Evolutionary conservation across 805 yeast genomes (phyloP).

Genomic region (Wickerhamia fluorescens): DNA sequence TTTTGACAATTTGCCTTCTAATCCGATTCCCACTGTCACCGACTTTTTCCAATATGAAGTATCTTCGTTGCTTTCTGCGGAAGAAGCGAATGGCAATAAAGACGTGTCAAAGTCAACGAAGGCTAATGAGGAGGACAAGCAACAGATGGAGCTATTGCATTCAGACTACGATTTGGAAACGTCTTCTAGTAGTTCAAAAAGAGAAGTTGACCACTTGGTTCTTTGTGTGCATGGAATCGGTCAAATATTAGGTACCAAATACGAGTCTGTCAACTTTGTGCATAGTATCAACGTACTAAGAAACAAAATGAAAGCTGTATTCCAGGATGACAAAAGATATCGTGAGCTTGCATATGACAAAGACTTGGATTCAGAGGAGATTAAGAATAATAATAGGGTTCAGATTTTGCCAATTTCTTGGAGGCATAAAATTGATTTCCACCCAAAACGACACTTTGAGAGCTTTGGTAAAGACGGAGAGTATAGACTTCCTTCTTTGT

Average conservation of each 20-base stretch:
- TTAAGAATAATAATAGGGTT: conserved; percentile 43
- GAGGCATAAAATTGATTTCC: conserved; percentile 73
- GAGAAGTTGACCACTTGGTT: conserved; percentile 55
- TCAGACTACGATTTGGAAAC: conserved; percentile 40
- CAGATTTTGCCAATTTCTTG: conserved; percentile 90
- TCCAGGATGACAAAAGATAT: conserved; percentile 32
- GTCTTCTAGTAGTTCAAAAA: conserved; percentile 12
- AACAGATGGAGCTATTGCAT: conserved; percentile 31
- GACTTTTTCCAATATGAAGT: conserved; percentile 27
- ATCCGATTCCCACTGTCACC: conserved; percentile 26
- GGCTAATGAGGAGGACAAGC: conserved; percentile 4
- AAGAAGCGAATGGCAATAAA: too few species aligned
- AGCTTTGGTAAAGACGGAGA: conserved; percentile 31
- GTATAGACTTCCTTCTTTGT: conserved; percentile 50
- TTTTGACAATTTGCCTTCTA: conserved; percentile 23
- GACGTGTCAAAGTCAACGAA: conserved; percentile 8
- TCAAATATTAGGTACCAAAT: conserved; percentile 70
- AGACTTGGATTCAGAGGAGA: conserved; percentile 10
- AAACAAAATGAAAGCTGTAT: conserved; percentile 47
- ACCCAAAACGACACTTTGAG: conserved; percentile 37
- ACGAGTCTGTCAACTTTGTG: conserved; percentile 78
- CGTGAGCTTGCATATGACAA: conserved; percentile 25
- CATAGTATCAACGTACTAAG: conserved; percentile 72
- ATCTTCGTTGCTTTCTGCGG: conserved; percentile 11
- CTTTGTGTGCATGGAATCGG: conserved; percentile 96